Base-by-base conservation (phyloP, 2,329 filamentous ascomycete genomes). In the Lachnellula suecica region DNA sequence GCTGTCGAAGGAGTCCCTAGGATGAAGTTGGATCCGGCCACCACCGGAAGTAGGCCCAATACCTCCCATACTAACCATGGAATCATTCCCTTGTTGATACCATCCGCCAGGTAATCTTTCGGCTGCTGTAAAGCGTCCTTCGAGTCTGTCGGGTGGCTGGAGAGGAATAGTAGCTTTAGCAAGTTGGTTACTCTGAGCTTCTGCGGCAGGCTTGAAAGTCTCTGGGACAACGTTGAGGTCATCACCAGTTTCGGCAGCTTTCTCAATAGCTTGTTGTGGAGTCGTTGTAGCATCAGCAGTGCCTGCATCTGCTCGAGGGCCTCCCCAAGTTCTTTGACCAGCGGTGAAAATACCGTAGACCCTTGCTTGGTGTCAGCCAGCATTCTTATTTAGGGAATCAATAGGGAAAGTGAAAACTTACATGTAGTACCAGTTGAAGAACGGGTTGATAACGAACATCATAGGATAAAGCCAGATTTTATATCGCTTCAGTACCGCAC, bases 371-470 rank as follows among this genome's bases (percentile, higher is more conserved):
- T 42, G 22, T 42, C 40, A 24, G 40, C 10, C n/a, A n/a, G n/a
- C n/a, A n/a, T 13, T 19, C 17, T 15, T 13, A 15, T 11, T 23
- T 20, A 4, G 20, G 22, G 7, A 42, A 13, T 24, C 2, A 13
- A 9, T 15, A 24, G 20, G 4, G 40, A 11, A n/a, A 15, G 11
- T 24, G 13, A 4, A 27, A 17, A 41, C 22, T 35, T 59, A 59
- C 88, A 97, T 96, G 74, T 97, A 97, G 53, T 91, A 82, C 93
- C 93, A 97, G 72, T 97, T 97, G 79, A 97, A 92, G 67, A 97
- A 95, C 1, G 94, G 93, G 66, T 97, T 97, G 58, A 97, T 71
- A 43, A 96, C 73, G 68, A 97, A 97, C 91, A 97, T 97, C 57
- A 97, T 64, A 0, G 93, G 93, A 68, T 97, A 97, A 5, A 97